Base-by-base conservation (phyloP, 306 rosid species). In the Cucumis cinereus region DNA sequence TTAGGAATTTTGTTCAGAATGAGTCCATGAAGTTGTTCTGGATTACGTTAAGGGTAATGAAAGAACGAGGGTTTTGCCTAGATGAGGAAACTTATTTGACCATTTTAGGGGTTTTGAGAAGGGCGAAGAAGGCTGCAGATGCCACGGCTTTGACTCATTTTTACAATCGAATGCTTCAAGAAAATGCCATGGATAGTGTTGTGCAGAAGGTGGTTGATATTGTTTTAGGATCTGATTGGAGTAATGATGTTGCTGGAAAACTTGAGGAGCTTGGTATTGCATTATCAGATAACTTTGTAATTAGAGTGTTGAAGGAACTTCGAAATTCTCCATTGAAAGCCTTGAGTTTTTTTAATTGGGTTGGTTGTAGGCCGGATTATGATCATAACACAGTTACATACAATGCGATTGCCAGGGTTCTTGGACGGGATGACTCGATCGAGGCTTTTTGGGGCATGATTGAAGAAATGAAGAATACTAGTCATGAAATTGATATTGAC, bases 401-500 rank as follows among this genome's bases (percentile, higher is more conserved):
- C 59, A 94, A 94, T 84, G 95, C 89, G 5, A 40, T 84, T 77
- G 89, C 90, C 0, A 85, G 92, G 84, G 89, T 86, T 80, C 87
- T 89, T 54, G 90, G 89, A 10, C 84, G 88, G 79, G 77, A 52
- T n/a, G 85, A 80, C 41, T 89, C 95, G 0, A 77, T 92, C 52
- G 79, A 77, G 40, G 87, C 84, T 22, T 94, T 94, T 85, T 92
- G 99, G 99, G 71, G 81, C 52, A 41, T 89, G 79, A 40, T 92
- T 40, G 93, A 84, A 71, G 90, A 87, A 83, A 88, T 90, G 91
- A 86, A 86, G 87, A 83, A 45, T 61, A 83, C 77, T 9, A 88
- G 86, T 62, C 81, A 86, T 70, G 89, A 85, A 66, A 52, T 94
- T 80, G 99, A 94, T 76, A 79, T 94, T 30, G 97, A 94, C 81